Conservation (phyloP, 2,329 filamentous ascomycete species). For the Ceratocystis papillata region DNA sequence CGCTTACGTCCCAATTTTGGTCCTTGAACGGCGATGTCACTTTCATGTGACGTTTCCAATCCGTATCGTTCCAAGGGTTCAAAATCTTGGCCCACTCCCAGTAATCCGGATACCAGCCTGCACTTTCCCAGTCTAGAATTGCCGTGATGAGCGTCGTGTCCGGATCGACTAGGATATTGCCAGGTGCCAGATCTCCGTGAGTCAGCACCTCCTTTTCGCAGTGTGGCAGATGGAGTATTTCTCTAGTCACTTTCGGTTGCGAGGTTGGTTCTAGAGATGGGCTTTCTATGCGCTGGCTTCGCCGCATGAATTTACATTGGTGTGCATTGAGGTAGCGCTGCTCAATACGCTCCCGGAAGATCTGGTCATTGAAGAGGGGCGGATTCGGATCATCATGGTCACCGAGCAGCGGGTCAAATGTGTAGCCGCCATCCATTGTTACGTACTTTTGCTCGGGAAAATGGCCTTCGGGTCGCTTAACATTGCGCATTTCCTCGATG, state of each 20-base stretch:
- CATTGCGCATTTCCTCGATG: constrained; percentile 2
- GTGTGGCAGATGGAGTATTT: constrained; percentile 21
- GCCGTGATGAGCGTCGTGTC: constrained; percentile 39
- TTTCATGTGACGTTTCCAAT: constrained; percentile 15
- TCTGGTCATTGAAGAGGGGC: constrained; percentile 2
- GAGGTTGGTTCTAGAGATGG: neutral
- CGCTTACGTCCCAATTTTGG: neutral
- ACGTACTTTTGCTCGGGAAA: constrained; percentile 18
- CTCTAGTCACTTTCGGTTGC: neutral
- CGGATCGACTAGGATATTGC: constrained; percentile 32
- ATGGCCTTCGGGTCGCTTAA: constrained; percentile 11
- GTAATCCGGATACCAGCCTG: constrained; percentile 32
- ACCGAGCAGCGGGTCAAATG: constrained; percentile 6
- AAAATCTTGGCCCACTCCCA: constrained; percentile 31
- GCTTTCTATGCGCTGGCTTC: too few relatives aligned
- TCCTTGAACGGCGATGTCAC: constrained; percentile 14
- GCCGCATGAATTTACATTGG: neutral
- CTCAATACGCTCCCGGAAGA: constrained; percentile 11
- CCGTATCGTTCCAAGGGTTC: constrained; percentile 3
- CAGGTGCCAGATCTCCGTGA: constrained; percentile 31
- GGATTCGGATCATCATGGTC: constrained; percentile 10
- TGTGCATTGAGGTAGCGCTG: constrained; percentile 25
- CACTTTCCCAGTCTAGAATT: constrained; percentile 48
- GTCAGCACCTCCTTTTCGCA: constrained; percentile 30
- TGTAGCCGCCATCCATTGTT: constrained; percentile 7